Evolutionary conservation across 768 basidiomycete genomes (phyloP).

Genomic region (Boletus rubroflammeus): DNA sequence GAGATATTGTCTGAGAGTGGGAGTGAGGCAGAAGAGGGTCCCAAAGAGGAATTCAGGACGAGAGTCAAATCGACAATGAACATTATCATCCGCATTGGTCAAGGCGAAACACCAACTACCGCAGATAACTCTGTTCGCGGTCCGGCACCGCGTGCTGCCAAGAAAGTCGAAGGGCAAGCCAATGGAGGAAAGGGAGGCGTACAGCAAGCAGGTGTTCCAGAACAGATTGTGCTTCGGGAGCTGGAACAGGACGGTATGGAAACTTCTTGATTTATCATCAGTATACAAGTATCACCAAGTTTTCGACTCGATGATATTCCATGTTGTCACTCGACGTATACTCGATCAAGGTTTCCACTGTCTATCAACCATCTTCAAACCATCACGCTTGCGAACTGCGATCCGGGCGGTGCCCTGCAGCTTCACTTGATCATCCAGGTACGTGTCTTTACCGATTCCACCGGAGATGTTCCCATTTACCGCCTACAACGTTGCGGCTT

Average conservation of each 20-base stretch:
- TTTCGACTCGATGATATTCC: background rate
- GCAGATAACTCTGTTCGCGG: conserved; percentile 3
- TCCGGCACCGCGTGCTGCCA: background rate
- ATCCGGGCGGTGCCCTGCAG: background rate
- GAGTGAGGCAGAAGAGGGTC: conserved; percentile 56
- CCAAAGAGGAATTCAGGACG: conserved; percentile 53
- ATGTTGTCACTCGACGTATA: background rate
- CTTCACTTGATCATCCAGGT: background rate
- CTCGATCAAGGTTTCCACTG: background rate
- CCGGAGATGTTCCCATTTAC: background rate
- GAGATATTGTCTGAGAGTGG: conserved; percentile 51
- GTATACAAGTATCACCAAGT: background rate
- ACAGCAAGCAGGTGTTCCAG: conserved; percentile 6
- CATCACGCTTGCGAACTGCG: background rate
- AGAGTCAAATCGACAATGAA: conserved; percentile 69
- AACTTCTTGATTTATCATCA: conserved; percentile 9
- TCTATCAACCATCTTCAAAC: background rate
- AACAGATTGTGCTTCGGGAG: conserved; percentile 38
- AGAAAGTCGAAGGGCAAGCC: conserved; percentile 6
- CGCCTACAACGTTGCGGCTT: background rate
- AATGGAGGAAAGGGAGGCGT: conserved; percentile 8
- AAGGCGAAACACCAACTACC: conserved; percentile 43
- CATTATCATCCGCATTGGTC: conserved; percentile 58
- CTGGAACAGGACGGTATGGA: conserved; percentile 45
- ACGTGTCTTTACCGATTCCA: background rate